Base-by-base conservation (phyloP, 179 eudicot species). In the Amaranthus tricolor region DNA sequence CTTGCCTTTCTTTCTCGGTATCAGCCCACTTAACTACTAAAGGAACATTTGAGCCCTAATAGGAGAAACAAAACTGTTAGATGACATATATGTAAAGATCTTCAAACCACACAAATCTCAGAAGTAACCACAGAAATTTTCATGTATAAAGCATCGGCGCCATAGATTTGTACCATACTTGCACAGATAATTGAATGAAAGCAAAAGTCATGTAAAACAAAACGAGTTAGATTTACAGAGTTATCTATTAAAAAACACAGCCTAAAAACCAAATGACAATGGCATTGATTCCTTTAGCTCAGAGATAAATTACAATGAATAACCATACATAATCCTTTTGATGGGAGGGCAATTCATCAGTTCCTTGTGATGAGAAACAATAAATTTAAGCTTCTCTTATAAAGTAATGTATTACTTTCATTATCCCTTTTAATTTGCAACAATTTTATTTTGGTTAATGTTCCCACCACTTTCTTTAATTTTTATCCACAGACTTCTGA, bases 11-110 rank as follows among this genome's bases (percentile, higher is more conserved):
- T 83, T 91, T 96, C 75, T 96, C 98, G 50, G 99, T 96, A 85
- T 93, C 99, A 43, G 99, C 99, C 99, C 98, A 91, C 81, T 96
- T 96, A 64, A 96, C 96, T 74, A 93, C 97, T 82, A 93, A 89
- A 67, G 99, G 99, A 67, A 89, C 84, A 60, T 85, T 86, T 68
- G 98, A 93, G 75, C 98, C 98, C 99, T 96, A 74, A 53, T 47
- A 17, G 70, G 53, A 17, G 59, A 55, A 66, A 70, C 20, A 51
- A 21, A 24, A 58, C 68, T 15, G 66, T 78, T 61, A 70, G 66
- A 49, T 11, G 17, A 48, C 13, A 55, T 52, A 53, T 31, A 31
- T 31, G 40, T 5, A 59, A 17, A 45, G 14, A 75, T 43, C 57
- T 20, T 44, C 75, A 59, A 43, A 7, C 8, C 13, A 11, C 20